phyloP scores from a whole-genome alignment of 2,329 filamentous ascomycete species.

The Arthrobotrys sphaeroides region DNA sequence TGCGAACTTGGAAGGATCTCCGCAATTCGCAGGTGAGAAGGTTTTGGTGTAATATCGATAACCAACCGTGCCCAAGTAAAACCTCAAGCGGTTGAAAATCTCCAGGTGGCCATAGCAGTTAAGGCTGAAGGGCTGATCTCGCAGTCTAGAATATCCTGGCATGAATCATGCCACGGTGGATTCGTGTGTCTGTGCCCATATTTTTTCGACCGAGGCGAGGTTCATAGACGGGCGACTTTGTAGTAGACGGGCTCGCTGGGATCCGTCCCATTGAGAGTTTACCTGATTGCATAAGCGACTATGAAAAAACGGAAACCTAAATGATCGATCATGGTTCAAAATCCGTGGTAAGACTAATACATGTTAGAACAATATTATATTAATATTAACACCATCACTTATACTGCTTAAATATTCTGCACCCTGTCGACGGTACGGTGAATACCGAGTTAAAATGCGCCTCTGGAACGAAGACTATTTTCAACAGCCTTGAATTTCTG shows the following conservation, averaged over 20 bases:
- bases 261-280: neutral
- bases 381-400: constrained; percentile 44
- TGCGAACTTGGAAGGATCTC: constrained; percentile 5
- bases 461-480: no score
- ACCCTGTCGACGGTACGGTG: neutral
- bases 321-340: constrained; percentile 23
- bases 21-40: neutral
- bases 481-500: no score
- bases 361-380: constrained; percentile 52
- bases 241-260: neutral
- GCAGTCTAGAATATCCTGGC: neutral
- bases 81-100: neutral
- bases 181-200: neutral
- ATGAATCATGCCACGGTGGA: constrained; percentile 3
- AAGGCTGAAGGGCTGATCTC: constrained; percentile 5
- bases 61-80: no score
- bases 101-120: neutral
- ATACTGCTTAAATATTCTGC: constrained; percentile 47
- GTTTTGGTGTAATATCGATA: no score
- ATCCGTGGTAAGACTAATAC: constrained; percentile 44
- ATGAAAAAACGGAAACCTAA: constrained; percentile 38
- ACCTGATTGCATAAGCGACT: constrained; percentile 47
- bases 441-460: neutral
- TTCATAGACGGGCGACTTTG: neutral
- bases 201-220: constrained; percentile 9